Conservation (phyloP, 257 asterid species). For the Jacaranda copaia region DNA sequence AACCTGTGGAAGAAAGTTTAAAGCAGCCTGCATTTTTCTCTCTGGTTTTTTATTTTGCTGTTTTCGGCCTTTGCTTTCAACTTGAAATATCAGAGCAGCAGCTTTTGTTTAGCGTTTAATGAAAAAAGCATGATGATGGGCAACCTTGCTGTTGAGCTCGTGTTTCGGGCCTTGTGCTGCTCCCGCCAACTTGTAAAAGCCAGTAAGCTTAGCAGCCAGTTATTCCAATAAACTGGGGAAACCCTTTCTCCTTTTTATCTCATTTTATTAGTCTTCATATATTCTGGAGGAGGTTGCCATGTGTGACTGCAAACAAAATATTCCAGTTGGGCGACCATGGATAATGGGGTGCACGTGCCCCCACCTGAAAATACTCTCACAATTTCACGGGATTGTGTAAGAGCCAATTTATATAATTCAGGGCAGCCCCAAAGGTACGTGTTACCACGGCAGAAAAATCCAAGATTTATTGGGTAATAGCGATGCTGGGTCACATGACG, state of each 20-base stretch:
- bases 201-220: background rate
- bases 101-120: background rate
- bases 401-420: background rate
- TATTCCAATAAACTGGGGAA: too few relatives aligned
- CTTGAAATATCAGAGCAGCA: background rate
- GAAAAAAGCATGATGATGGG: background rate
- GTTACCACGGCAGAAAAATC: constrained; percentile 9
- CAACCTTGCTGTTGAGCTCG: background rate
- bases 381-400: constrained; percentile 36
- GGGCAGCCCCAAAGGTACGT: background rate
- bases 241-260: background rate
- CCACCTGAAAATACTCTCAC: constrained; percentile 33
- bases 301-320: background rate
- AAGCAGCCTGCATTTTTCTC: too few relatives aligned
- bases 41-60: too few relatives aligned
- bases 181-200: background rate
- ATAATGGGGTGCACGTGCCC: constrained; percentile 26
- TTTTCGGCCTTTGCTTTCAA: background rate
- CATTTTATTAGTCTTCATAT: background rate
- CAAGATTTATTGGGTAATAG: constrained; percentile 5
- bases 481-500: constrained; percentile 22
- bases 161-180: background rate
- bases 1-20: too few relatives aligned
- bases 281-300: background rate
- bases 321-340: background rate